These are phyloP conservation scores for Anaeramoeba flamelloides DNA, from an alignment of 78 protist species.

Conservation along the genomic window DNA sequence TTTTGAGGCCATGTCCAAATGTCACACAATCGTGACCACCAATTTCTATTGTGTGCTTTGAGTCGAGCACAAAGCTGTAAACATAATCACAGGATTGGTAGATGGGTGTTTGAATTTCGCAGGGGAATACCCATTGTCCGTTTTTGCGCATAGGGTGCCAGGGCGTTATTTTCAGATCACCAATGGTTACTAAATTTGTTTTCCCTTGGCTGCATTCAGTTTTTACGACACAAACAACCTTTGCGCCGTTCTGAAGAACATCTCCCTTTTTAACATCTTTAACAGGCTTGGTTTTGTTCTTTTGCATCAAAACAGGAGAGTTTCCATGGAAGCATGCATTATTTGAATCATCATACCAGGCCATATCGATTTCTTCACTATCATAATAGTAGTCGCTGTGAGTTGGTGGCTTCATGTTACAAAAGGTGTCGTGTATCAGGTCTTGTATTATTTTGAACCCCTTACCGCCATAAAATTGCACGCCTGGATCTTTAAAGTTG, in stretches of 20 bases:
- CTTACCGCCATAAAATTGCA: constrained; percentile 39
- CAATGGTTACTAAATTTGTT: constrained; percentile 19
- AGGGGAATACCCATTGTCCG: constrained; percentile 37
- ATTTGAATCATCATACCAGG: constrained; percentile 19
- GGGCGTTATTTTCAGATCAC: constrained; percentile 41
- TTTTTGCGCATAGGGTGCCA: constrained; percentile 28
- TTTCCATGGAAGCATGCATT: constrained; percentile 33
- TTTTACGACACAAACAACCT: constrained; percentile 16
- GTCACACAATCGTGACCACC: background rate
- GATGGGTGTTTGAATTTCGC: constrained; percentile 3
- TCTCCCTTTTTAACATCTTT: constrained; percentile 17
- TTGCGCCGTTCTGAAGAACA: constrained; percentile 7
- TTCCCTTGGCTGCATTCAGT: constrained; percentile 3
- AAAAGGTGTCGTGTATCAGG: constrained; percentile 29
- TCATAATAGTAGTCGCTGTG: constrained; percentile 14
- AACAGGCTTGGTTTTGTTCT: constrained; percentile 9
- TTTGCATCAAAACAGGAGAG: constrained; percentile 16
- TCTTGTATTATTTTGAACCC: constrained; percentile 27
- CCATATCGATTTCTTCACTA: constrained; percentile 17
- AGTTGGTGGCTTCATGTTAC: constrained; percentile 31
- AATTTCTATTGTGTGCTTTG: background rate
- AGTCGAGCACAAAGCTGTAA: background rate
- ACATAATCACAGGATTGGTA: background rate
- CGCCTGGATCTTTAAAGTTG: constrained; percentile 57
- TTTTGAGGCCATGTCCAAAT: background rate